Percentiles rank a stretch among this genome's conserved stretches.
Evolutionary conservation across 192 early-diverging fungal species (phyloP).

Genomic region (Coemansia sp.): DNA sequence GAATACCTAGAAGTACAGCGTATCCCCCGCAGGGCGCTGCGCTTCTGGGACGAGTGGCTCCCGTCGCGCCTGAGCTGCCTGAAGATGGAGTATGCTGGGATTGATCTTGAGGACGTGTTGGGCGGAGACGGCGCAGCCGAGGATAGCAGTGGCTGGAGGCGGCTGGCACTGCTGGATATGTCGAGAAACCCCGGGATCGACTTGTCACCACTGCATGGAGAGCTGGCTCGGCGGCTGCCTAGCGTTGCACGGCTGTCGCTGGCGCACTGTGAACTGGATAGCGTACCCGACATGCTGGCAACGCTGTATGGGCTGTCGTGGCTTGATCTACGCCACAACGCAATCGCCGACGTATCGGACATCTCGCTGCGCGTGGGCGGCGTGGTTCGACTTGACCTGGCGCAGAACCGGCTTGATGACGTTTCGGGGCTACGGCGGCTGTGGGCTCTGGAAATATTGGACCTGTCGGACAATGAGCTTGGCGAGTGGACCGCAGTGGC

Average conservation of each 20-base stretch:
- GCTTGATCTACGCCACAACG: constrained; percentile 35
- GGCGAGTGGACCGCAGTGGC: constrained; percentile 16
- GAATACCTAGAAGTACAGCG: constrained; percentile 36
- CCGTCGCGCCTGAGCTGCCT: constrained; percentile 11
- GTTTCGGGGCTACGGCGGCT: constrained; percentile 30
- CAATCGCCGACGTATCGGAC: constrained; percentile 19
- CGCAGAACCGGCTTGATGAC: constrained; percentile 15
- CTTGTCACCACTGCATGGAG: constrained; percentile 10
- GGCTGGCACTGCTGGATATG: constrained; percentile 32
- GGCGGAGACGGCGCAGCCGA: background rate
- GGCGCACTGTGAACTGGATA: constrained; percentile 31
- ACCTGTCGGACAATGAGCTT: constrained; percentile 26
- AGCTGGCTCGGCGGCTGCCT: constrained; percentile 12
- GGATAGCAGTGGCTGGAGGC: constrained; percentile 12
- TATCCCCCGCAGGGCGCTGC: constrained; percentile 31
- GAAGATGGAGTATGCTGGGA: constrained; percentile 23
- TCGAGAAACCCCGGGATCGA: constrained; percentile 28
- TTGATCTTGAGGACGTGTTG: constrained; percentile 18
- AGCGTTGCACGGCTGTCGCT: constrained; percentile 31
- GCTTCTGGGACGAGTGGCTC: constrained; percentile 35
- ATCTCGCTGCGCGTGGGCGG: constrained; percentile 29
- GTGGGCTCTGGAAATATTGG: constrained; percentile 36
- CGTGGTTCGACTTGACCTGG: constrained; percentile 24
- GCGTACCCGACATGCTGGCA: constrained; percentile 22
- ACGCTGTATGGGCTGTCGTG: constrained; percentile 23